phyloP scores from a whole-genome alignment of 2,329 filamentous ascomycete genomes.

The Colletotrichum sublineola region DNA sequence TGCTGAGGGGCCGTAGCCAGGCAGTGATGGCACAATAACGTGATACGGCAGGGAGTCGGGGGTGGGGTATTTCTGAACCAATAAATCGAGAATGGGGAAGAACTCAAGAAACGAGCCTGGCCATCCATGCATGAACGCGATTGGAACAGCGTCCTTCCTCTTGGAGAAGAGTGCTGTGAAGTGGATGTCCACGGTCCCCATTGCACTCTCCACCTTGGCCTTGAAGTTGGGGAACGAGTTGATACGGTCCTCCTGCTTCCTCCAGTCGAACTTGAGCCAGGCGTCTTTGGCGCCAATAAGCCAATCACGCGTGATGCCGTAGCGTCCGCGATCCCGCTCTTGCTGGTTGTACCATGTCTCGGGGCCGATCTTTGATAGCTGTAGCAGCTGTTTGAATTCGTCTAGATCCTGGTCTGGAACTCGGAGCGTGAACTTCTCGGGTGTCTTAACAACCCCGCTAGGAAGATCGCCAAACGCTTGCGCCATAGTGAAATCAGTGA shows the following conservation, averaged over 20 bases:
- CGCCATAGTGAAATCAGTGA: conserved; percentile 7
- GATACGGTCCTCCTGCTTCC: conserved; percentile 52
- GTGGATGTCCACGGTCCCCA: conserved; percentile 58
- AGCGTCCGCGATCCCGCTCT: conserved; percentile 54
- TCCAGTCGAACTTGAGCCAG: conserved; percentile 65
- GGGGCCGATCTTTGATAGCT: conserved; percentile 62
- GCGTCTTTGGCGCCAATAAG: conserved; percentile 54
- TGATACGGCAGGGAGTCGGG: conserved; percentile 67
- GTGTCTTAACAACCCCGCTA: conserved; percentile 7
- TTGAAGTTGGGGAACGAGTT: conserved; percentile 65
- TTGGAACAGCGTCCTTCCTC: conserved; percentile 62
- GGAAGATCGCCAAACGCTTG: conserved; percentile 30
- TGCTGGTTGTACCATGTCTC: conserved; percentile 62
- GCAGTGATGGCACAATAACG: conserved; percentile 67
- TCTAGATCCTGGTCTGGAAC: conserved; percentile 58
- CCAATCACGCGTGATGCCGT: conserved; percentile 62
- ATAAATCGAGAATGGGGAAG: conserved; percentile 61
- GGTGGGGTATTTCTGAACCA: conserved; percentile 60
- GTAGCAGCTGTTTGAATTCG: conserved; percentile 61
- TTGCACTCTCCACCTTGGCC: conserved; percentile 52
- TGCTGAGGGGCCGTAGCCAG: conserved; percentile 62
- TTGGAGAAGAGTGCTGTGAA: conserved; percentile 68
- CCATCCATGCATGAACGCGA: conserved; percentile 69
- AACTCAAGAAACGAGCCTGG: conserved; percentile 69
- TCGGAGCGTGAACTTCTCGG: conserved; percentile 54